These are phyloP conservation scores for Talaromyces marneffei DNA, from an alignment of 2,329 filamentous ascomycete genomes.

Conservation along the genomic window DNA sequence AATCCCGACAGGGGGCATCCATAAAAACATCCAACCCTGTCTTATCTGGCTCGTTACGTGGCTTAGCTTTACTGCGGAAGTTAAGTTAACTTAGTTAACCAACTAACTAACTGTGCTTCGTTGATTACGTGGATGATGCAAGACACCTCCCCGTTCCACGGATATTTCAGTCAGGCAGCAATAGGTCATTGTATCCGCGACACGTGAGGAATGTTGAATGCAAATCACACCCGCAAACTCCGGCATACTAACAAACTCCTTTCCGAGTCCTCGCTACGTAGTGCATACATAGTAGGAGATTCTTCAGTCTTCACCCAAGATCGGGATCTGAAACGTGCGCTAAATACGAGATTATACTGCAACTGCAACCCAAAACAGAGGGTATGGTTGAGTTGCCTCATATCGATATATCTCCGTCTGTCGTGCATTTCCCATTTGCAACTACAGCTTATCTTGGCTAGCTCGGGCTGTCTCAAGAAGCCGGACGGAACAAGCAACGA, in stretches of 20 bases:
- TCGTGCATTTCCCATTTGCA: not conserved
- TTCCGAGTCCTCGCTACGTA: too few species aligned
- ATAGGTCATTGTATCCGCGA: not conserved
- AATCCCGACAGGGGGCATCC: not conserved
- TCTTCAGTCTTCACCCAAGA: not conserved
- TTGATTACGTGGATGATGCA: too few species aligned
- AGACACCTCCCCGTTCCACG: too few species aligned
- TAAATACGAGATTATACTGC: not conserved
- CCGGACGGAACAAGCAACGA: not conserved
- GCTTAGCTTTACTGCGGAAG: not conserved
- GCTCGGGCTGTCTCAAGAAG: not conserved
- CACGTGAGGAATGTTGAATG: not conserved
- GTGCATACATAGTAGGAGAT: too few species aligned
- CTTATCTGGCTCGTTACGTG: not conserved
- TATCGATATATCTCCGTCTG: not conserved
- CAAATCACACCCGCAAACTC: not conserved
- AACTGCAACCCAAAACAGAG: not conserved
- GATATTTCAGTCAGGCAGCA: not conserved
- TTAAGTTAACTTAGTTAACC: too few species aligned
- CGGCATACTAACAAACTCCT: not conserved
- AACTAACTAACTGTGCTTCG: too few species aligned
- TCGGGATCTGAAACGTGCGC: not conserved
- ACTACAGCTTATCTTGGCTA: not conserved
- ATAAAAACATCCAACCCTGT: not conserved
- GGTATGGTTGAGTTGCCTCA: not conserved